These are phyloP conservation scores for Fusarium sp. DNA, from an alignment of 2,329 filamentous ascomycete genomes.

Conservation along the genomic window DNA sequence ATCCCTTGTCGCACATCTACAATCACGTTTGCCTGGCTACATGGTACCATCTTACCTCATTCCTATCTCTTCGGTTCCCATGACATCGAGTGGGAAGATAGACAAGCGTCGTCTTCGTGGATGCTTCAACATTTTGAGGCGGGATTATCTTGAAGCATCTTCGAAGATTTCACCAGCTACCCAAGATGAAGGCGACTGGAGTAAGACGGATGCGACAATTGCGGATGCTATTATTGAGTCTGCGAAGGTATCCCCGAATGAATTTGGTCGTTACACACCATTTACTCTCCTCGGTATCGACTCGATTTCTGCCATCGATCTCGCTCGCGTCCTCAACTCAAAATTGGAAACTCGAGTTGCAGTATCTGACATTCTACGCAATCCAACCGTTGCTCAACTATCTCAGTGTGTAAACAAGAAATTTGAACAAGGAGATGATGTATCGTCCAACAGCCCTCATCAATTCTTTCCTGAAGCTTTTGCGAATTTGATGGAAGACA, in stretches of 20 bases:
- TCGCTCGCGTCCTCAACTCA: constrained; percentile 70
- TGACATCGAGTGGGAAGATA: constrained; percentile 81
- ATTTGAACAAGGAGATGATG: neutral
- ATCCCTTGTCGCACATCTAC: constrained; percentile 67
- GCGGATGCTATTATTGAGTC: constrained; percentile 66
- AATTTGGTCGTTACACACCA: constrained; percentile 75
- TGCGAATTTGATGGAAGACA: constrained; percentile 46
- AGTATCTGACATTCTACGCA: constrained; percentile 77
- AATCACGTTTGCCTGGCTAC: constrained; percentile 74
- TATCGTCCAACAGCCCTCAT: neutral
- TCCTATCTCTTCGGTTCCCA: constrained; percentile 76
- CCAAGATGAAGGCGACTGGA: constrained; percentile 61
- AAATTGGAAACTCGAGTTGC: constrained; percentile 64
- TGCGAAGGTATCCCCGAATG: constrained; percentile 59
- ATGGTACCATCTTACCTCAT: constrained; percentile 84
- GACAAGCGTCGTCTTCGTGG: constrained; percentile 69
- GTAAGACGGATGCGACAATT: constrained; percentile 68
- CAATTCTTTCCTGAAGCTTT: constrained; percentile 50
- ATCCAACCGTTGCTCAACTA: constrained; percentile 75
- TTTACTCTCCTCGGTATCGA: constrained; percentile 86
- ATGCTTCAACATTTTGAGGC: constrained; percentile 62
- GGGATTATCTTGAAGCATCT: constrained; percentile 59
- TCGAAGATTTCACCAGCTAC: constrained; percentile 47
- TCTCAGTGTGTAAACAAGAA: constrained; percentile 52
- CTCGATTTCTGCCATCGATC: constrained; percentile 82